Evolutionary conservation across 331 rosid genomes (phyloP).

Genomic region (Dryas integrifolia): DNA sequence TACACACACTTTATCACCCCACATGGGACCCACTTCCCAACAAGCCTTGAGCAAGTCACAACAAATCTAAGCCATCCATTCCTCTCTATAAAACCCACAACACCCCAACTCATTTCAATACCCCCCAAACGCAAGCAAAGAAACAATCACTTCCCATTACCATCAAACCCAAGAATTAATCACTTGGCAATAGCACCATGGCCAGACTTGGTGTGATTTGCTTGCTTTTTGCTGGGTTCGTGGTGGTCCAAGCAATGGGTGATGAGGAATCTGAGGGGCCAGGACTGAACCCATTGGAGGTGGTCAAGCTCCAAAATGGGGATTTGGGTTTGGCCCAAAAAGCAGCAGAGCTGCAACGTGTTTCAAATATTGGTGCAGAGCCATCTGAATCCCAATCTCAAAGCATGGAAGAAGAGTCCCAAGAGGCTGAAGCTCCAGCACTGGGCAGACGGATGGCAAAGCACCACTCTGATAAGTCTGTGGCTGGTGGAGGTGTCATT

Average conservation of each 20-base stretch:
- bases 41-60: constrained; percentile 10
- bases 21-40: constrained; percentile 34
- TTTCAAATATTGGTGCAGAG: constrained; percentile 20
- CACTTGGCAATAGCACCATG: constrained; percentile 24
- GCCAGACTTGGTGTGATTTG: constrained; percentile 37
- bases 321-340: constrained; percentile 7
- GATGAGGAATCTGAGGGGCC: constrained; percentile 28
- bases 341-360: constrained; percentile 16
- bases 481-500: constrained; percentile 90
- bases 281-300: constrained; percentile 32
- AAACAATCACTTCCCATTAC: background rate
- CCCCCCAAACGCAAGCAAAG: background rate
- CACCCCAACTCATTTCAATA: background rate
- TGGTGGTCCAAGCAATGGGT: constrained; percentile 41
- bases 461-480: constrained; percentile 61
- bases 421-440: constrained; percentile 50
- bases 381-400: constrained; percentile 19
- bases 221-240: constrained; percentile 36
- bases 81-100: constrained; percentile 28
- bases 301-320: constrained; percentile 16
- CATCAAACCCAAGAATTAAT: too few relatives aligned
- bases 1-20: constrained; percentile 12
- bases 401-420: constrained; percentile 20
- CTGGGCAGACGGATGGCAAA: constrained; percentile 14
- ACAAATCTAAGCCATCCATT: constrained; percentile 27